Base-by-base conservation (phyloP, 192 early-diverging fungal species). In the Backusella morwellensis region DNA sequence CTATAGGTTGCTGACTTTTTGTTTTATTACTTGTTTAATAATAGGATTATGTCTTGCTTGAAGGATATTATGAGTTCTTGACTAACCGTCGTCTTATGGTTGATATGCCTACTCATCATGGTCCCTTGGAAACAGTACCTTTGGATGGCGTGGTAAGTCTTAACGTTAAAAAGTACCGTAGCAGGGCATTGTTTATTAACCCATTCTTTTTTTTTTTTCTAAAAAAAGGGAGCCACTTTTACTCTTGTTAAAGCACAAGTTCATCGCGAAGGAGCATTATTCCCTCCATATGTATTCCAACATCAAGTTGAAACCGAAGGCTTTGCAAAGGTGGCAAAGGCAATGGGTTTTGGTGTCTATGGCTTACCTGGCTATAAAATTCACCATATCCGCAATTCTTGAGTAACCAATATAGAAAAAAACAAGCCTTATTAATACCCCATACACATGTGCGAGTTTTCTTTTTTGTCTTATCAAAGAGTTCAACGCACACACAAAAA, bases 241-340 rank as follows among this genome's bases (percentile, higher is more conserved):
- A 87, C 87, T 4, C 79, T 90, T 44, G 86, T 89, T 32, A 87
- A 87, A 44, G 85, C 87, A 3, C 77, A 83, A 23, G 87, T 88
- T 19, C 89, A 90, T 63, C 85, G 89, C 14, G 87, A 84, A 68
- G 89, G 89, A 29, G 88, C 87, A 26, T 85, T 80, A 14, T 90
- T 90, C 42, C 89, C 89, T 19, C 73, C 89, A 0, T 88, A 81
- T 78, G 74, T 85, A 36, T 89, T 87, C 42, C 84, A 88, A 72
- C 89, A 90, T 75, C 84, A 87, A 68, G 86, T 90, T 9, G 89
- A 90, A 76, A 90, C 87, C 54, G 89, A 90, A 82, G 89, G 87
- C 1, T 88, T 90, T 86, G 89, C 87, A 38, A 90, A 90, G 73
- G 85, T 90, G 63, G 89, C 89, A 66, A 88, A 86, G 71, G 86